phyloP scores from a whole-genome alignment of 1,284 basidiomycete species.

The Limonomyces culmigenus region DNA sequence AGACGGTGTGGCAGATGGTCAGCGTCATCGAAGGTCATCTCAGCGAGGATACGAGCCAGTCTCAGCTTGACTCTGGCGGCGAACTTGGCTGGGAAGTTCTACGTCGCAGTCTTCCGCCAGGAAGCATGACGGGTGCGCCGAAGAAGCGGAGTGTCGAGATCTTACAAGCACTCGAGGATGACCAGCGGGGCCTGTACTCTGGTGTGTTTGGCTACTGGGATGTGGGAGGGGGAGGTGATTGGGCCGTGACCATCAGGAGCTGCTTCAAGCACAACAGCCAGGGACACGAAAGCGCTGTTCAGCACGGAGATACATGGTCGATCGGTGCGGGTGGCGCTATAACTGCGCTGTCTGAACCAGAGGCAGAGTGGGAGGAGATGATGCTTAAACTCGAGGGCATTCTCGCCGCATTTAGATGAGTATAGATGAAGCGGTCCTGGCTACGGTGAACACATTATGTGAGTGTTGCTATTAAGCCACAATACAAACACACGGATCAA shows the following conservation, averaged over 20 bases:
- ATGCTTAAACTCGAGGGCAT: conserved; percentile 67
- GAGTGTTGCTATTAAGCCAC: too few relatives aligned
- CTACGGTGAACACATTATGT: too few relatives aligned
- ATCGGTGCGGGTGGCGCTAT: conserved; percentile 93
- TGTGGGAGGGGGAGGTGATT: conserved; percentile 78
- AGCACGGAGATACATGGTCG: conserved; percentile 48
- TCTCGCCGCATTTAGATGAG: conserved; percentile 12
- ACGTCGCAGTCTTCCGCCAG: conserved; percentile 73
- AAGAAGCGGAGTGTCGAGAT: conserved; percentile 90
- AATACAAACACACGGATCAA: too few relatives aligned
- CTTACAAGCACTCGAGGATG: conserved; percentile 65
- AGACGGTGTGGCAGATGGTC: conserved; percentile 93
- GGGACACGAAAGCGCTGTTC: conserved; percentile 14
- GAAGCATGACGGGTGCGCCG: conserved; percentile 96
- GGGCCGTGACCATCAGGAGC: conserved; percentile 92
- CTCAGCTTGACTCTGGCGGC: conserved; percentile 17
- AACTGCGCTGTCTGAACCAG: conserved; percentile 78
- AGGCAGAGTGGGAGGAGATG: conserved; percentile 93
- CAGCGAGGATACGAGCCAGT: conserved; percentile 13
- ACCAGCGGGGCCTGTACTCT: conserved; percentile 75
- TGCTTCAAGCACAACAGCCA: conserved; percentile 57
- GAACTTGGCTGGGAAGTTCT: conserved; percentile 67
- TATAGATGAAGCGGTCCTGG: too few relatives aligned
- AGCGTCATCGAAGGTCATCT: conserved; percentile 70
- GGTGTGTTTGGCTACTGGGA: conserved; percentile 90